Evolutionary conservation across 2,329 filamentous ascomycete genomes (phyloP).

Genomic region (Fusarium nelsonii): DNA sequence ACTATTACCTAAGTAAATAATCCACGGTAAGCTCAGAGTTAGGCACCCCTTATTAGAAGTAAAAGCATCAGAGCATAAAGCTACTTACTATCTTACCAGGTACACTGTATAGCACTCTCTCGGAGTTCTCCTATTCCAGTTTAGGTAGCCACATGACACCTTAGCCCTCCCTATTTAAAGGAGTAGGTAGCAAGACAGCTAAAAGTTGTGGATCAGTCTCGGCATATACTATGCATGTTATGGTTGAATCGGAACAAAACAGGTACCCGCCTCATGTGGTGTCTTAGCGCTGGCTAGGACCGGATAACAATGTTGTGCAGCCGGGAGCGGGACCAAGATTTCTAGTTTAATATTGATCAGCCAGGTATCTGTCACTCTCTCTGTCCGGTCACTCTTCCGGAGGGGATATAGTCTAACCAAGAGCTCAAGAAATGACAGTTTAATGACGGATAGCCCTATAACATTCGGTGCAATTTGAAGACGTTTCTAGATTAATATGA

Average conservation of each 20-base stretch:
- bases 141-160: background rate
- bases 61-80: no score
- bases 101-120: background rate
- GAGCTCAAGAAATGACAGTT: constrained; percentile 8
- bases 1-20: background rate
- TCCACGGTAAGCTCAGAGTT: no score
- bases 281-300: constrained; percentile 22
- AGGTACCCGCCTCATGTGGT: constrained; percentile 26
- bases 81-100: background rate
- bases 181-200: background rate
- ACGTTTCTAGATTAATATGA: background rate
- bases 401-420: background rate
- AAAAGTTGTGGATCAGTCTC: constrained; percentile 8
- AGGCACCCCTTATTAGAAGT: no score
- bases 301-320: constrained; percentile 40
- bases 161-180: background rate
- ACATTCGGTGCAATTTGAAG: background rate
- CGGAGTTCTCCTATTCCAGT: background rate
- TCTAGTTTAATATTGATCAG: constrained; percentile 25
- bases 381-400: background rate
- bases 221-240: background rate
- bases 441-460: background rate
- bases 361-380: constrained; percentile 19
- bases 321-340: constrained; percentile 21
- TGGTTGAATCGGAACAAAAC: constrained; percentile 8